These are phyloP conservation scores for Friedmanniomyces simplex DNA, from an alignment of 495 filamentous ascomycete genomes.

Conservation along the genomic window DNA sequence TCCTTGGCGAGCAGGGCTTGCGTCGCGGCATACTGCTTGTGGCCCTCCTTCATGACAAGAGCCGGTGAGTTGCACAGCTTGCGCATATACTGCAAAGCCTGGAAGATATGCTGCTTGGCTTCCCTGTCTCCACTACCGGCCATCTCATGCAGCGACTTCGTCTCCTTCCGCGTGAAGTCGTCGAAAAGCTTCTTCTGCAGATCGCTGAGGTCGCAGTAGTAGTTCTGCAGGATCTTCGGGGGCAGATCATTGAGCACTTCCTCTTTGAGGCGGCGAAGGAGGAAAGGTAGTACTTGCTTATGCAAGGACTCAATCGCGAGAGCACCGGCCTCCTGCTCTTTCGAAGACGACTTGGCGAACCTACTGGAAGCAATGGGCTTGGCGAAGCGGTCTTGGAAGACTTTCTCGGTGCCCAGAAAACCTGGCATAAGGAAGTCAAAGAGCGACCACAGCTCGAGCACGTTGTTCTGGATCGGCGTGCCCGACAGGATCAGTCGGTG, in stretches of 20 bases:
- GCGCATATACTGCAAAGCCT: conserved; percentile 97
- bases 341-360: conserved; percentile 91
- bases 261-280: conserved; percentile 92
- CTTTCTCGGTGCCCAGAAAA: conserved; percentile 95
- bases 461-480: conserved; percentile 97
- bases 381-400: conserved; percentile 93
- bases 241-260: conserved; percentile 94
- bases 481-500: conserved; percentile 93
- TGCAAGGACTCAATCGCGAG: conserved; percentile 93
- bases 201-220: conserved; percentile 97
- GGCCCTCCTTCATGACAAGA: conserved; percentile 84
- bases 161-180: conserved; percentile 87
- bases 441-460: conserved; percentile 95
- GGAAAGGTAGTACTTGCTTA: conserved; percentile 94
- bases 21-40: conserved; percentile 81
- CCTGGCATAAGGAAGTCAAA: conserved; percentile 99
- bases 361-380: conserved; percentile 94
- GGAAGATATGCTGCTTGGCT: conserved; percentile 97
- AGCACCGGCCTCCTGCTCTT: conserved; percentile 94
- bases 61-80: conserved; percentile 97
- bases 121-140: conserved; percentile 71
- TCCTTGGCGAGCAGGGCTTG: conserved; percentile 61
- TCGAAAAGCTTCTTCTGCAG: conserved; percentile 92
- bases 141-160: conserved; percentile 67
- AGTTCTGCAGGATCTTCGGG: conserved; percentile 97